A percentile compares a stretch with the other conserved stretches of the same genome.
Conservation (phyloP, 1,284 basidiomycete genomes). For the Ceratobasidium sp. region DNA sequence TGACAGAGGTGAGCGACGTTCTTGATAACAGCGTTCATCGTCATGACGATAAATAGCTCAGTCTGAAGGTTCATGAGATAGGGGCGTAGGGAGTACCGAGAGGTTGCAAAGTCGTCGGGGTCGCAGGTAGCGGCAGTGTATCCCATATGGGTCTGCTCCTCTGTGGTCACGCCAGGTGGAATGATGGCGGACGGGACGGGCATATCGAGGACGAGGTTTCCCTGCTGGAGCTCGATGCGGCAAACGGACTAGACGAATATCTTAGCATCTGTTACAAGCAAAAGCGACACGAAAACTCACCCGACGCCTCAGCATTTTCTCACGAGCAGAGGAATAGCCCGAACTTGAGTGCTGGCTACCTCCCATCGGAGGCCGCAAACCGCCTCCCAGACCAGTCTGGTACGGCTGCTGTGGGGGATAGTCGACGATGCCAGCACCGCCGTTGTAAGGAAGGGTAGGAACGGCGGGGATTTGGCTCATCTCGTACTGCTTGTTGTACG, state of each 20-base stretch:
- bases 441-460: conserved; percentile 63
- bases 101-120: conserved; percentile 48
- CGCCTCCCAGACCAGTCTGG: conserved; percentile 59
- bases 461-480: conserved; percentile 70
- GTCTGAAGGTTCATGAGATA: conserved; percentile 88
- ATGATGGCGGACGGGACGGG: conserved; percentile 83
- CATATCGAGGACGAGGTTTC: conserved; percentile 86
- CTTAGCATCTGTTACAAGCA: conserved; percentile 33
- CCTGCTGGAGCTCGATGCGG: conserved; percentile 84
- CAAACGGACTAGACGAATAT: conserved; percentile 67
- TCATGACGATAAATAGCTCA: conserved; percentile 95
- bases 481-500: conserved; percentile 66
- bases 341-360: conserved; percentile 58
- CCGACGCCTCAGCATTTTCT: conserved; percentile 81
- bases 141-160: conserved; percentile 87
- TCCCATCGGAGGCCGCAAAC: conserved; percentile 57
- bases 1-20: conserved; percentile 88
- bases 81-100: conserved; percentile 84
- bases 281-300: conserved; percentile 44
- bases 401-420: conserved; percentile 68
- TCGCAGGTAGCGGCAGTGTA: conserved; percentile 61
- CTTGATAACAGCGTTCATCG: conserved; percentile 94
- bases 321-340: conserved; percentile 77
- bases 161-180: conserved; percentile 72
- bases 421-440: conserved; percentile 61